Evolutionary conservation across 2,329 filamentous ascomycete species (phyloP).

Genomic region (Colletotrichum sansevieriae): DNA sequence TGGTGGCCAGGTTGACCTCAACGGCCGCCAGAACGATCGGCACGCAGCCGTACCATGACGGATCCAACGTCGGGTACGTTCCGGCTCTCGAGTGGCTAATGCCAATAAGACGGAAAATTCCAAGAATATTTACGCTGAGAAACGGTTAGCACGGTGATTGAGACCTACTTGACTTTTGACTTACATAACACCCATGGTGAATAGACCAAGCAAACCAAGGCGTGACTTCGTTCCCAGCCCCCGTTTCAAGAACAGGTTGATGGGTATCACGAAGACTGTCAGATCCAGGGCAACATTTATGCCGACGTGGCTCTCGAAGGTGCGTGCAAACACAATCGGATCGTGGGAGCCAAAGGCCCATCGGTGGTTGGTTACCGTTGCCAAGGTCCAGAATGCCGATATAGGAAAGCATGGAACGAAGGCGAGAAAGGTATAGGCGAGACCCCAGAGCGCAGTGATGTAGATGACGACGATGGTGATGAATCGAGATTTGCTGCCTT

Average conservation of each 20-base stretch:
- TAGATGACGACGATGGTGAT: constrained; percentile 45
- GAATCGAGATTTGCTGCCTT: constrained; percentile 29
- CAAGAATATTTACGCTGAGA: constrained; percentile 31
- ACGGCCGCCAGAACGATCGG: constrained; percentile 51
- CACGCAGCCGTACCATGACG: constrained; percentile 52
- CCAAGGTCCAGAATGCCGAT: constrained; percentile 49
- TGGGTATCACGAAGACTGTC: constrained; percentile 49
- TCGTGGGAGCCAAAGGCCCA: constrained; percentile 51
- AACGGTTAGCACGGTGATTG: constrained; percentile 28
- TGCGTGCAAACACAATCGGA: constrained; percentile 45
- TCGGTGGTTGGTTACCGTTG: background rate
- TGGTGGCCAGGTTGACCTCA: constrained; percentile 48
- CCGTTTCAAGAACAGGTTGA: constrained; percentile 47
- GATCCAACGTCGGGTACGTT: constrained; percentile 52
- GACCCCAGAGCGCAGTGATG: constrained; percentile 49
- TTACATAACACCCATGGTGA: constrained; percentile 50
- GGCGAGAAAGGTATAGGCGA: constrained; percentile 48
- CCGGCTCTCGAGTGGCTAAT: constrained; percentile 48
- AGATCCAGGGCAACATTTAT: constrained; percentile 51
- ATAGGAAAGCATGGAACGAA: constrained; percentile 51
- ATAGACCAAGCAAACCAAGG: constrained; percentile 47
- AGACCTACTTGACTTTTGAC: constrained; percentile 12
- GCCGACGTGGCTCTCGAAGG: constrained; percentile 47
- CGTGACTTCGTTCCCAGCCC: constrained; percentile 47
- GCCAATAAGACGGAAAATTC: constrained; percentile 49